phyloP scores from a whole-genome alignment of 495 filamentous ascomycete species.

The Thermochaetoides thermophila region DNA sequence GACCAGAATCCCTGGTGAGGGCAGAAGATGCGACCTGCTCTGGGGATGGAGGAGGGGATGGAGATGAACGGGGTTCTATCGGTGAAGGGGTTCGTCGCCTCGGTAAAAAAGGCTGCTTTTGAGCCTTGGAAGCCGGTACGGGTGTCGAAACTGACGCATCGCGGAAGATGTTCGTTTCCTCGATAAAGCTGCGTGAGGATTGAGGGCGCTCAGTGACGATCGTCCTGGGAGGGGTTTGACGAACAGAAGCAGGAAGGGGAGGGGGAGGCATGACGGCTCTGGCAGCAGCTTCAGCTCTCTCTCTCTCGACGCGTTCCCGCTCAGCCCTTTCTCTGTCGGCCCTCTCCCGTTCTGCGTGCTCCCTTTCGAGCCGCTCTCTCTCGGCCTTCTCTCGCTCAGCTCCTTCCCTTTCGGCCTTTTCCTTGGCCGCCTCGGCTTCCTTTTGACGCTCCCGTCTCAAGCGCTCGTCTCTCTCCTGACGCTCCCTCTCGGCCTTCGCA shows the following conservation, averaged over 20 bases:
- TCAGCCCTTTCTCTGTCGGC: constrained; percentile 1
- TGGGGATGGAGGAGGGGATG: no score
- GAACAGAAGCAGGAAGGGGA: neutral
- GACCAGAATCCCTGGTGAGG: no score
- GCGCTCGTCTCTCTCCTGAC: constrained; percentile 6
- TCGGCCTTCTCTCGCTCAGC: constrained; percentile 1
- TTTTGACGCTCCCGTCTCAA: constrained; percentile 4
- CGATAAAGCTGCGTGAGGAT: constrained; percentile 19
- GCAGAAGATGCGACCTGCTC: no score
- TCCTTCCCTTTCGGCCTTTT: constrained; percentile 1
- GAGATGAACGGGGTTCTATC: no score
- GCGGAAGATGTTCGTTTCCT: constrained; percentile 22
- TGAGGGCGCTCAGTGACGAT: constrained; percentile 1
- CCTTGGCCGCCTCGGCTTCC: constrained; percentile 4
- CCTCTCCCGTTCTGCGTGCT: neutral
- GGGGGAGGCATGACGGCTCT: constrained; percentile 1
- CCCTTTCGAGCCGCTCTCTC: neutral
- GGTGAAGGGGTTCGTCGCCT: no score
- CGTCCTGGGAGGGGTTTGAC: constrained; percentile 1
- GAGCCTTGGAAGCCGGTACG: no score
- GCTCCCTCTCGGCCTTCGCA: constrained; percentile 7
- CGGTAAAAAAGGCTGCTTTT: no score
- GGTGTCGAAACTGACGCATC: constrained; percentile 18
- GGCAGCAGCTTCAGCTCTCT: constrained; percentile 1
- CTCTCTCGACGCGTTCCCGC: neutral